Evolutionary conservation across 441 rosid species (phyloP).

Genomic region (Flueggea neowawraea): DNA sequence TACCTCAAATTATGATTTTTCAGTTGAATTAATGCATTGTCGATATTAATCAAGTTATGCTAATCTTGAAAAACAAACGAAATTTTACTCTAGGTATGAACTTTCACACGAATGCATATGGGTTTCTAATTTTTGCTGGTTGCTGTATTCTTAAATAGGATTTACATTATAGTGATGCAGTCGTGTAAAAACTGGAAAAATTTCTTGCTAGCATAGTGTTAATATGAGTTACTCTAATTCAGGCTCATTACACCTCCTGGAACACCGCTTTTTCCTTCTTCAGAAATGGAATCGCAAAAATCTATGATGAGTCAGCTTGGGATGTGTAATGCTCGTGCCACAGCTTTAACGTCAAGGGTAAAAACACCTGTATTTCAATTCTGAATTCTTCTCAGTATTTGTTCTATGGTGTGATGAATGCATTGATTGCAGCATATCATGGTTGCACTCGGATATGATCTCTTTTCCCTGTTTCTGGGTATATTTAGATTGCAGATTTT

Average conservation of each 20-base stretch:
- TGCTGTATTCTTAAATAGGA: too few relatives aligned
- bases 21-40: too few relatives aligned
- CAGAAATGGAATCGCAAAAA: constrained; percentile 51
- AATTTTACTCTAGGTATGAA: too few relatives aligned
- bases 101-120: too few relatives aligned
- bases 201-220: constrained; percentile 13
- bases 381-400: constrained; percentile 11
- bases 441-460: background rate
- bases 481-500: background rate
- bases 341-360: constrained; percentile 63
- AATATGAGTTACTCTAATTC: constrained; percentile 19
- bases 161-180: background rate
- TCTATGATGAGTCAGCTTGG: constrained; percentile 34
- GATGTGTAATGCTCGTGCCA: constrained; percentile 43
- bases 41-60: too few relatives aligned
- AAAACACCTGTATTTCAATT: constrained; percentile 21
- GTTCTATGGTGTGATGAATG: background rate
- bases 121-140: too few relatives aligned
- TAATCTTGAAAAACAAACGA: too few relatives aligned
- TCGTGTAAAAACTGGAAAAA: background rate
- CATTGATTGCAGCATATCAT: background rate
- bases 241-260: constrained; percentile 95
- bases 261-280: constrained; percentile 46
- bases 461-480: background rate
- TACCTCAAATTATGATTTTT: too few relatives aligned